Conservation (phyloP, 352 stramenopile species). For the Phytophthora cryptogea region DNA sequence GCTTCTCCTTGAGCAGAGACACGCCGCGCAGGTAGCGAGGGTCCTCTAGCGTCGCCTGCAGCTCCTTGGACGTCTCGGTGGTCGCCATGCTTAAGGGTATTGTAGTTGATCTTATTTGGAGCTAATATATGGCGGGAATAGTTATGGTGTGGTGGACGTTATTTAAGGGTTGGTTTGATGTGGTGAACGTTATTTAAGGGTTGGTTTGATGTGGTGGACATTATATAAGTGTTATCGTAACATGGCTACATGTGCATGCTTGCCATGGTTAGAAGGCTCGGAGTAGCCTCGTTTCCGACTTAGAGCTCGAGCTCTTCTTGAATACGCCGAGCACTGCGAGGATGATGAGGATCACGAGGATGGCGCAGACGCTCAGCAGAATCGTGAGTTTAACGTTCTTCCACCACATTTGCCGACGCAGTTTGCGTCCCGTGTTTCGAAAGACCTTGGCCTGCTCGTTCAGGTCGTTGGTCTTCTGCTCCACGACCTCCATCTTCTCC, state of each 20-base stretch:
- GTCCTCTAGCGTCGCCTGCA: slow-evolving; percentile 70
- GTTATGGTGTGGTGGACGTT: not conserved
- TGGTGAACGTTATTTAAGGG: slow-evolving; percentile 8
- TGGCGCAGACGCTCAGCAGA: slow-evolving; percentile 54
- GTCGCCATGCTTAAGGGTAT: slow-evolving; percentile 12
- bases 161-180: slow-evolving; percentile 14
- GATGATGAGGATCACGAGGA: slow-evolving; percentile 80
- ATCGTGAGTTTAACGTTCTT: slow-evolving; percentile 86
- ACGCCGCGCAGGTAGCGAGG: slow-evolving; percentile 76
- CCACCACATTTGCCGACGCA: slow-evolving; percentile 86
- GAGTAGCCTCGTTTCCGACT: slow-evolving; percentile 15
- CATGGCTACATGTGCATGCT: slow-evolving; percentile 21
- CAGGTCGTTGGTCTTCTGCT: slow-evolving; percentile 88
- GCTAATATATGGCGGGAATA: too few relatives aligned
- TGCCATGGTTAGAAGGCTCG: slow-evolving; percentile 15
- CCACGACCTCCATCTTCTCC: slow-evolving; percentile 89
- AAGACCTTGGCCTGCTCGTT: slow-evolving; percentile 90
- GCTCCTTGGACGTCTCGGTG: slow-evolving; percentile 10
- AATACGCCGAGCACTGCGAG: slow-evolving; percentile 77
- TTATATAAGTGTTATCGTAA: slow-evolving; percentile 15
- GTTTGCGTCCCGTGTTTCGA: slow-evolving; percentile 78
- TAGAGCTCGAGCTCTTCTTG: slow-evolving; percentile 56
- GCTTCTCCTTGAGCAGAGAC: slow-evolving; percentile 78
- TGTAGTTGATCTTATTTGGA: too few relatives aligned
- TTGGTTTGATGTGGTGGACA: slow-evolving; percentile 4